Evolutionary conservation across 345 rosid genomes (phyloP), one percentile per base, ranked within the genome.

Genomic region (Salix udensis): DNA sequence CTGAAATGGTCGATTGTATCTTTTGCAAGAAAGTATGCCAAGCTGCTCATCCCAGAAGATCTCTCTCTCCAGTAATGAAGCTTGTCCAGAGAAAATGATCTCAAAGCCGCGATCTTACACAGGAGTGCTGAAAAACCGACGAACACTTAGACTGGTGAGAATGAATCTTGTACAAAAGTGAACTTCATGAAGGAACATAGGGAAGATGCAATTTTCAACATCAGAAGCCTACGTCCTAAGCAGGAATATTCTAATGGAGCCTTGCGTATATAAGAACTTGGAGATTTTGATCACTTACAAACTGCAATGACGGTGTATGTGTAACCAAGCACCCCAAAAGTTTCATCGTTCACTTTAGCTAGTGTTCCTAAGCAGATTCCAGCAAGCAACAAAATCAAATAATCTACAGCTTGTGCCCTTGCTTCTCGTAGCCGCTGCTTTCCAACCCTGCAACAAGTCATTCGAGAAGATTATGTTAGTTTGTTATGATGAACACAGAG

Each of bases 291-390:
- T 67, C 37, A 90, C 99, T 96, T 89, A 96, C 99, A 94, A 72
- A 96, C 95, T 69, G 98, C 97, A 65, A 96, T 96, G 78, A 96
- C 94, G 9, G 98, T 92, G 79, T 92, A 92, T 50, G 97, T 94
- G 74, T 96, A 96, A 73, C 99, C 99, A 42, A 83, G 72, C 34
- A 90, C 89, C 44, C 99, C 99, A 78, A 94, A 96, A 36, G 97
- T 94, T 89, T 94, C 99, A n/a, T 94, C 99, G 23, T 90, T 92
- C 76, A 96, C 97, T 94, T 96, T 91, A 66, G 97, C 99, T 61
- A 96, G 90, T 4, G 97, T 94, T 82, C 99, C 99, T 85, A 94
- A 88, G 87, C 98, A 96, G 83, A 96, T 89, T 82, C 99, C 99
- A 48, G 99, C 97, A 34, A 94, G 89, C 80, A 92, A 82, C 73